Percentiles rank a stretch among this genome's conserved stretches.
phyloP scores from a whole-genome alignment of 768 basidiomycete genomes.

The Candolleomyces aberdarensis region DNA sequence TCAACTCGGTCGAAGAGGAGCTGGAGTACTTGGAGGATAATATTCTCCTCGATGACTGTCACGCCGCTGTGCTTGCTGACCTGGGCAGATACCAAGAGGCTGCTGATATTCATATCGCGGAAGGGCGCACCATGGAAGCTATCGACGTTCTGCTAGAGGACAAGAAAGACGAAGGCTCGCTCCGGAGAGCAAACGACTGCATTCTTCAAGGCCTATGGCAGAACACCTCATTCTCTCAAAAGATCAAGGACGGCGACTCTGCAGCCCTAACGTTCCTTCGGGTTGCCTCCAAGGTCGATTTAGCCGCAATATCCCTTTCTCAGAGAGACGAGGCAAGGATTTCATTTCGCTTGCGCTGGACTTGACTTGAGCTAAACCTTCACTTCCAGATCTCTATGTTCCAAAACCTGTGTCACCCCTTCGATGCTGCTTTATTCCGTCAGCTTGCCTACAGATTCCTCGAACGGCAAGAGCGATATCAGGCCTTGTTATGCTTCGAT shows the following conservation, averaged over 20 bases:
- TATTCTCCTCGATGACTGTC: constrained; percentile 40
- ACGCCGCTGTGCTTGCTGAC: constrained; percentile 39
- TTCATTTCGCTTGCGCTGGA: too few species aligned
- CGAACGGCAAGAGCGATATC: constrained; percentile 19
- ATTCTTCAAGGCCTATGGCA: constrained; percentile 46
- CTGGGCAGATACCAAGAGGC: constrained; percentile 45
- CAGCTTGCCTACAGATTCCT: constrained; percentile 30
- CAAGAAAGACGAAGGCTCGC: constrained; percentile 19
- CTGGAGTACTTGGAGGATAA: constrained; percentile 55
- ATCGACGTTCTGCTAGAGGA: constrained; percentile 42
- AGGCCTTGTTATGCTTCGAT: constrained; percentile 43
- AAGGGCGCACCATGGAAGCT: constrained; percentile 46
- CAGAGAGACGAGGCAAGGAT: constrained; percentile 4
- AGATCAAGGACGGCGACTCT: constrained; percentile 9
- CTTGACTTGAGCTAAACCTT: not conserved
- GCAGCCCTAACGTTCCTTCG: not conserved
- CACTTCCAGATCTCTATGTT: constrained; percentile 18
- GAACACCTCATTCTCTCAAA: constrained; percentile 36
- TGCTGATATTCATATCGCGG: constrained; percentile 46
- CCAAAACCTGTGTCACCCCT: constrained; percentile 5
- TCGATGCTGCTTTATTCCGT: constrained; percentile 23
- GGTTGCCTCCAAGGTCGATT: not conserved
- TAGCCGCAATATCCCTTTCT: not conserved
- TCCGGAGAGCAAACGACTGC: constrained; percentile 33
- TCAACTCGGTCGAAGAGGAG: constrained; percentile 48